Evolutionary conservation across 2,329 filamentous ascomycete species (phyloP).

Genomic region (Raffaelea arxii): DNA sequence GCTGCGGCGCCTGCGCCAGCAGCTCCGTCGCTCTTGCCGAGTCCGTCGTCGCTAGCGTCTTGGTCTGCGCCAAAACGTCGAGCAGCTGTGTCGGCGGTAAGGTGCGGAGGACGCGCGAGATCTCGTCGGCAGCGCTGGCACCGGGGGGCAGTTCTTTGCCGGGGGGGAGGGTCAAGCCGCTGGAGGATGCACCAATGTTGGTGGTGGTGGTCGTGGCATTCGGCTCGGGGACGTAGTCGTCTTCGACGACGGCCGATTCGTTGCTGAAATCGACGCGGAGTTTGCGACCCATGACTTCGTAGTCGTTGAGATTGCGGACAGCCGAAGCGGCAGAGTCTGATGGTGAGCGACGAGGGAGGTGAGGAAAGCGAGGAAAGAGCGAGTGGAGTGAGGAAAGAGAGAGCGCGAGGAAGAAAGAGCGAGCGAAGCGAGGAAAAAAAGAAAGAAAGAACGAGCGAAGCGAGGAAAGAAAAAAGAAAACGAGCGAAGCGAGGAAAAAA

Average conservation of each 20-base stretch:
- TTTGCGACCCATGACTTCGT: slow-evolving; percentile 90
- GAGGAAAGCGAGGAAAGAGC: too few species aligned
- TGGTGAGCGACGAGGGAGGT: too few species aligned
- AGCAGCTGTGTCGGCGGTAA: slow-evolving; percentile 82
- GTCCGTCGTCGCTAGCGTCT: slow-evolving; percentile 72
- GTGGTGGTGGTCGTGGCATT: slow-evolving; percentile 8
- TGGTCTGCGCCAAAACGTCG: slow-evolving; percentile 91
- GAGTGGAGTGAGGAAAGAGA: too few species aligned
- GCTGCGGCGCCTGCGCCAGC: slow-evolving; percentile 79
- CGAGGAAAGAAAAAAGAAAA: not conserved
- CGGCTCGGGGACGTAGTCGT: not conserved
- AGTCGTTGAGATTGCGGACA: slow-evolving; percentile 89
- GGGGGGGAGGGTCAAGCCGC: slow-evolving; percentile 71
- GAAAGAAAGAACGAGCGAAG: not conserved
- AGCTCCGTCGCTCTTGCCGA: slow-evolving; percentile 78
- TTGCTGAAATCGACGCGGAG: slow-evolving; percentile 94
- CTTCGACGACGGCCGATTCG: slow-evolving; percentile 33
- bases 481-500: not conserved
- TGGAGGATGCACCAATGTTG: slow-evolving; percentile 19
- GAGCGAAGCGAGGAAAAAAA: not conserved
- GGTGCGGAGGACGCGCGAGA: slow-evolving; percentile 80
- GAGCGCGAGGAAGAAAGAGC: too few species aligned
- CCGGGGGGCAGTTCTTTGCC: slow-evolving; percentile 78
- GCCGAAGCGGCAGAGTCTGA: slow-evolving; percentile 79
- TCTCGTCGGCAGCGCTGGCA: slow-evolving; percentile 78